Evolutionary conservation across 2,329 filamentous ascomycete species (phyloP), one percentile per base, ranked within the genome.

Genomic region (Pseudocercospora fijiensis): DNA sequence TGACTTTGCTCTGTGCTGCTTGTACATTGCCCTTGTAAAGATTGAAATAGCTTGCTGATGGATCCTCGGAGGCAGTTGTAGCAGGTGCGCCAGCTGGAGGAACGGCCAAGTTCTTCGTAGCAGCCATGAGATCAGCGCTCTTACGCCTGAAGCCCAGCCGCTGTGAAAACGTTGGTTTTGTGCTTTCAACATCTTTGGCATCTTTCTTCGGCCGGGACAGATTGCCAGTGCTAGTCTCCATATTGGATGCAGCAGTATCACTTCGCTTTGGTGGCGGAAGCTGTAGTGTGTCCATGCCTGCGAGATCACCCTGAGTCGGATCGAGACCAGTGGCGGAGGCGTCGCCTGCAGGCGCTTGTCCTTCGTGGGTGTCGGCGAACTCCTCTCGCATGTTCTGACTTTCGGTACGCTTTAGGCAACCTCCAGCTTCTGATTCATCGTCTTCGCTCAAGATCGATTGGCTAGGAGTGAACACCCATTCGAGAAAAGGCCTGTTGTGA

Each of bases 401-500:
- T 37, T 73, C 73, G 0, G 75, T 77, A 18, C 74, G 61, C 41
- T 68, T 65, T 8, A 76, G 63, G 60, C 57, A 58, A 27, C 57
- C 59, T 24, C 57, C 62, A 18, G 58, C 66, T 4, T 67, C 69
- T 18, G 63, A 57, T 52, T 69, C 69, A n/a, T 74, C 68, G 6
- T 79, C 75, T 58, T 94, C 90, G 60, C 90, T 90, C 10, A 94
- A 81, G 78, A 96, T 91, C 63, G 83, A 84, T 72, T 87, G 88
- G 33, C 91, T 88, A 1, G 95, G 95, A 16, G 92, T 96, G 71
- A 99, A 99, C 0, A 97, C 90, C 91, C 95, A 98, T 77, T 99
- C 95, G 3, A 99, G 81, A 73, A 99, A 99, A 67, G 92, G 91
- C 2, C 95, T 88, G 75, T 99, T 99, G 78, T 99, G 96, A 13